Evolutionary conservation across 768 basidiomycete genomes (phyloP), one percentile per base, ranked within the genome.

Genomic region (Rhodotorula kratochvilovae): DNA sequence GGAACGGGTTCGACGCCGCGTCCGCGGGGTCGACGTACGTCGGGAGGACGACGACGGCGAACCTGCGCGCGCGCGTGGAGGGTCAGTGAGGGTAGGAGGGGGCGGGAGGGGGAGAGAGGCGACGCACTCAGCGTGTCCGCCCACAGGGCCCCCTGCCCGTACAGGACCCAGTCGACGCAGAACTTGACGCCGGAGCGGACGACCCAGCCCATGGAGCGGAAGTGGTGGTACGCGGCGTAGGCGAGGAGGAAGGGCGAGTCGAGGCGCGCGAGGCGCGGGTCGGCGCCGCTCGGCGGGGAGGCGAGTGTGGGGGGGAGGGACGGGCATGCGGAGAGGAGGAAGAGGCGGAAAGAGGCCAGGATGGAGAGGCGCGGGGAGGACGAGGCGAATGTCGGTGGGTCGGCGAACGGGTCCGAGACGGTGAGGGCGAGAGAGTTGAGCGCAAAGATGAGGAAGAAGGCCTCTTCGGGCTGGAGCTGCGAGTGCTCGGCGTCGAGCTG

Each of bases 131-230:
- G 96, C 94, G 80, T 99, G 96, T 10, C 88, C 83, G 80, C 98
- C 98, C 1, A 95, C 91, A 5, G 95, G 93, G 0, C 96, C 96
- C 90, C 86, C 5, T 65, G 75, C 8, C 76, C 76, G 80, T 99
- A 99, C 36, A 98, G 81, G 17, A 99, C 85, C 81, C 90, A 93
- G 78, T 99, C 96, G 50, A 89, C 90, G 76, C 94, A 97, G 81
- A 99, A 99, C 80, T 99, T 99, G 83, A 96, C 88, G 1, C 96
- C 96, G 39, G 88, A 87, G 80, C 93, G 92, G 73, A 96, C 88
- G 29, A 97, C 91, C 96, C 95, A 99, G 35, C 96, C 96, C 15
- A 98, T 84, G 8, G 93, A 92, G 25, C 95, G 87, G 78, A 90
- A 98, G 80, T 98, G 93, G 79, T 98, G 95, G 77, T 94, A 96